A percentile compares a stretch with the other conserved stretches of the same genome.
Conservation (phyloP, 2,329 filamentous ascomycete species). For the Scorias spongiosa region DNA sequence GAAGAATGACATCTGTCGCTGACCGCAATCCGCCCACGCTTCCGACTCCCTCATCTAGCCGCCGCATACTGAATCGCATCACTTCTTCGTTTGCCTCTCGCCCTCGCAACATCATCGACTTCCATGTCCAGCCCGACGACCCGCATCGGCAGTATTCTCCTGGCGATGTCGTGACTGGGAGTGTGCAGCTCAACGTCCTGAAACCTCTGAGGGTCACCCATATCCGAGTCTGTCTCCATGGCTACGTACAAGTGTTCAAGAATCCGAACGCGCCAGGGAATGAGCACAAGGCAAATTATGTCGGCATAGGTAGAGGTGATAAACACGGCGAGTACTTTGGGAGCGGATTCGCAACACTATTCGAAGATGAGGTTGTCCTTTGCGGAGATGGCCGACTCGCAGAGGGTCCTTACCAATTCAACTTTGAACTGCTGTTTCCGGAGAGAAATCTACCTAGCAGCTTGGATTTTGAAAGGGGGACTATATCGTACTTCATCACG, state of each 20-base stretch:
- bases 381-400: conserved; percentile 65
- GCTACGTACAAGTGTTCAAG: conserved; percentile 67
- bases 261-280: conserved; percentile 45
- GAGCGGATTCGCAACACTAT: conserved; percentile 65
- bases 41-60: conserved; percentile 10
- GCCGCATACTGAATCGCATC: conserved; percentile 36
- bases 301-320: conserved; percentile 40
- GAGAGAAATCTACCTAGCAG: conserved; percentile 65
- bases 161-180: conserved; percentile 59
- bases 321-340: conserved; percentile 46
- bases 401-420: conserved; percentile 63
- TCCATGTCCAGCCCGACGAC: conserved; percentile 61
- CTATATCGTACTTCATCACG: conserved; percentile 80
- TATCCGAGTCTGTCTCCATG: conserved; percentile 61
- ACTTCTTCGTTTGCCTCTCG: conserved; percentile 39
- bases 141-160: conserved; percentile 63
- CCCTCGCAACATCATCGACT: conserved; percentile 57
- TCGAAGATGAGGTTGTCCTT: conserved; percentile 67
- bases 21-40: conserved; percentile 2
- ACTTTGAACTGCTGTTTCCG: conserved; percentile 59
- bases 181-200: conserved; percentile 55
- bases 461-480: conserved; percentile 95
- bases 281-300: conserved; percentile 31
- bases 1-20: conserved; percentile 4
- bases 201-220: conserved; percentile 68